phyloP scores from a whole-genome alignment of 225 moss, liverwort and hornwort species.

The Neckera pumila region DNA sequence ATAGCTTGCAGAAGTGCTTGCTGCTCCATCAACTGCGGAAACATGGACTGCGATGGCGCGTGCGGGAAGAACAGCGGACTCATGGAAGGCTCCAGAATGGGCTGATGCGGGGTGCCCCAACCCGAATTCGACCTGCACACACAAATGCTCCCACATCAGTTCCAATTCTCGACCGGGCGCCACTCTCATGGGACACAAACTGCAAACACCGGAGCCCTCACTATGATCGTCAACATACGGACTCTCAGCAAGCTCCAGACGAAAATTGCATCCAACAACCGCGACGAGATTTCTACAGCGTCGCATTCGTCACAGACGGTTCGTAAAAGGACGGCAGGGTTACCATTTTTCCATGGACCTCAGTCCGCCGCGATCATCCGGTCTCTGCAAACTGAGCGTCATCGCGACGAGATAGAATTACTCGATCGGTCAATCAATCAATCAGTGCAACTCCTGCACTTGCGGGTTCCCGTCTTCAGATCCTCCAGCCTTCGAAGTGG shows the following conservation, averaged over 20 bases:
- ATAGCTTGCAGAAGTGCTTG: slow-evolving; percentile 18
- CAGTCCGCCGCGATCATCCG: slow-evolving; percentile 26
- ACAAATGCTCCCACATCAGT: neutral
- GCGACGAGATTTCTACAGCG: neutral
- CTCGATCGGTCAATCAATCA: neutral
- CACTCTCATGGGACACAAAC: neutral
- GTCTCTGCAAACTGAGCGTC: slow-evolving; percentile 41
- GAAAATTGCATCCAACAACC: neutral
- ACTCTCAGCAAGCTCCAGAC: neutral
- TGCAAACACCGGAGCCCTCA: neutral
- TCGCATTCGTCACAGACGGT: neutral
- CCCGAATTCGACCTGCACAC: slow-evolving; percentile 28
- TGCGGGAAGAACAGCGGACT: slow-evolving; percentile 1
- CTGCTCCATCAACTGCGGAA: slow-evolving; percentile 26
- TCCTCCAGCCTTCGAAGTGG: neutral
- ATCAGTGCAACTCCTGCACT: neutral
- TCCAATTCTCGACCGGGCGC: neutral
- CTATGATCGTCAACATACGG: neutral
- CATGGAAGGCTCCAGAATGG: slow-evolving; percentile 12
- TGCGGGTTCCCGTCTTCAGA: neutral
- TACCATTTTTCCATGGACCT: slow-evolving; percentile 43
- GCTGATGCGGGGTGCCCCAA: slow-evolving; percentile 19
- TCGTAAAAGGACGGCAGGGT: neutral
- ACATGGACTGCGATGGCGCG: slow-evolving; percentile 23
- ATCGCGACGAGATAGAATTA: neutral